Base-by-base conservation (phyloP, 805 yeast species). In the Schizosaccharomyces cryophilus region DNA sequence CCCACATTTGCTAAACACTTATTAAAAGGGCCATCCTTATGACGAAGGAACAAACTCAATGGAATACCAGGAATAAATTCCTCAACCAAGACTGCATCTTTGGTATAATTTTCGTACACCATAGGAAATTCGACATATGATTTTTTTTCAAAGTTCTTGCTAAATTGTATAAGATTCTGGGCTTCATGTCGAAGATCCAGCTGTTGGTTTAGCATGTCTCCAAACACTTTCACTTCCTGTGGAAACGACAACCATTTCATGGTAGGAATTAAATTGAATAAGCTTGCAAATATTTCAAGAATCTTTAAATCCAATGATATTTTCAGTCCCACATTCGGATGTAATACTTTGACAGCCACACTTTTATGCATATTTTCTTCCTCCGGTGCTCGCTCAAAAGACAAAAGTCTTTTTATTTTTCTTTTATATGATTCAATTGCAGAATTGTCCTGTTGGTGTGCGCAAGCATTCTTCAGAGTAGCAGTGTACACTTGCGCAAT, bases 211-310 rank as follows among this genome's bases (percentile, higher is more conserved):
- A 93, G 90, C 73, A 93, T 77, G 0, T 80, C 73, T 0, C 87
- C 78, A 69, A 93, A 93, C 67, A 89, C 93, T 54, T 82, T 85
- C 2, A 90, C 97, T 70, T 93, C 98, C 63, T 84, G 90, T 0
- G 97, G 98, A 59, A 93, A 73, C 2, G 96, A 86, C 4, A 93
- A 75, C 99, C 99, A 93, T 69, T 93, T 96, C 95, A 93, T 87
- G 0, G 95, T 87, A 4, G 99, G 99, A 5, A 93, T 73, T 5
- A 69, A 66, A 66, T 89, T 82, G 60, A 93, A 78, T 1, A 77
- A 61, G 55, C 72, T 70, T 1, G 98, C 98, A 68, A 89, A 84
- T 64, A 84, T 80, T 31, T 71, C 73, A 96, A 93, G 89, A 47
- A 93, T 86, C 64, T 76, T 77, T 66, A 93, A 75, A 70, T 93